These are phyloP conservation scores for Vinca minor DNA, from an alignment of 257 asterid genomes.

Conservation along the genomic window DNA sequence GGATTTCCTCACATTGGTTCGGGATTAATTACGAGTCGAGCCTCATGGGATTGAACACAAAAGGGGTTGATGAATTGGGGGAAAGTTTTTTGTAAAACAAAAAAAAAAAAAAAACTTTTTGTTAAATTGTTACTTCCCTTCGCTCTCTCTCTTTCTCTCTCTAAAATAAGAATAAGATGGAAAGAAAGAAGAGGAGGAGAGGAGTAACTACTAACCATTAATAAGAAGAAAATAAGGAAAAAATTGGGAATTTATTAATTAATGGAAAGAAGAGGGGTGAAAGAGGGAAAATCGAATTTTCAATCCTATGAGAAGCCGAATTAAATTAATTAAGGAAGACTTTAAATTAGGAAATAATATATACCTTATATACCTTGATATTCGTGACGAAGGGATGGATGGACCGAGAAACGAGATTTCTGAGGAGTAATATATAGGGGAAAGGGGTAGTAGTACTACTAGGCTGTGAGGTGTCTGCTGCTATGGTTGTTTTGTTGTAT, in stretches of 20 bases:
- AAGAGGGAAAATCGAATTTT: conserved; percentile 16
- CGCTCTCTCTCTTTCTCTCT: conserved; percentile 27
- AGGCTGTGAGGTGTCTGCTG: conserved; percentile 23
- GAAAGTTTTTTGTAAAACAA: too few species aligned
- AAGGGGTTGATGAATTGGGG: background rate
- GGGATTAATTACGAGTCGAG: conserved; percentile 3
- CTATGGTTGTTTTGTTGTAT: conserved; percentile 21
- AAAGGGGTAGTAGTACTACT: background rate
- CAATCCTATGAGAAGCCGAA: background rate
- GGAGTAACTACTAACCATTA: conserved; percentile 37
- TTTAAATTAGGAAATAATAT: conserved; percentile 20
- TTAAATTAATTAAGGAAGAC: conserved; percentile 14
- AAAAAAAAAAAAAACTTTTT: too few species aligned
- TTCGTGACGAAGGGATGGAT: conserved; percentile 39
- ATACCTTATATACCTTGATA: conserved; percentile 62
- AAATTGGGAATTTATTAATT: conserved; percentile 26
- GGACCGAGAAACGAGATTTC: conserved; percentile 65
- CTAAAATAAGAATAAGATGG: too few species aligned
- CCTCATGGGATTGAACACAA: background rate
- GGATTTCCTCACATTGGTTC: conserved; percentile 54
- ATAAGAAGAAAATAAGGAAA: too few species aligned
- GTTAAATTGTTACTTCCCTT: background rate
- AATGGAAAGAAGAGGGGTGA: conserved; percentile 24
- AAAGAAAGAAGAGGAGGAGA: conserved; percentile 20
- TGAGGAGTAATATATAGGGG: background rate